Evolutionary conservation across 352 stramenopile genomes (phyloP), one percentile per base, ranked within the genome.

Genomic region (Phytophthora litchii): DNA sequence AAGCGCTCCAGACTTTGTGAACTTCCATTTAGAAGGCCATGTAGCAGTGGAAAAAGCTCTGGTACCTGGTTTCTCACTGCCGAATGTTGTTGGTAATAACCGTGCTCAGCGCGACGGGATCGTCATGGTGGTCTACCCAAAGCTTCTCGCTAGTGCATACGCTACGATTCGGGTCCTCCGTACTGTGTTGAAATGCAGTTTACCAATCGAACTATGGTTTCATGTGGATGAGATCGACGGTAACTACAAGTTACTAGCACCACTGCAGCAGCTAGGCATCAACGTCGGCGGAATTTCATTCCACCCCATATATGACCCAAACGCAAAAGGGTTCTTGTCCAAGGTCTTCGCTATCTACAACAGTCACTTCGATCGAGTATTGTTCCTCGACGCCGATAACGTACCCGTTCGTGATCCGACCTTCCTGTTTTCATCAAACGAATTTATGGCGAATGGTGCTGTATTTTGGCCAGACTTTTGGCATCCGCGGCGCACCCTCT

Each of bases 391-490:
- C 47, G 72, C 74, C n/a, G 78, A 86, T 50, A 88, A 88, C 35
- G 50, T 80, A 21, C 75, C 75, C 0, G 71, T 70, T 27, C 51
- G 51, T 7, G 72, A 88, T 25, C 78, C 78, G 19, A 76, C 45
- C 8, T 83, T 80, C 16, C 45, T 88, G 16, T 88, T 88, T 60
- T 16, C 57, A 2, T 50, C 51, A 0, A 12, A 21, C 0, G 68
- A 78, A 44, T 86, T 82, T 21, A 25, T 48, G n/a, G 42, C 42
- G 0, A 72, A 63, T 0, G 78, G 79, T 8, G 78, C 79, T 8
- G 20, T 91, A 0, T 88, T 91, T 42, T 91, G 80, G 80, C 80
- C 80, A 0, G 80, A 90, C 37, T 87, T 86, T 43, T 90, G 73
- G 76, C 78, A 89, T 37, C 74, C 76, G 8, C 47, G 27, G 16